Evolutionary conservation across 768 basidiomycete species (phyloP).

Genomic region (Plicaturopsis crispa): DNA sequence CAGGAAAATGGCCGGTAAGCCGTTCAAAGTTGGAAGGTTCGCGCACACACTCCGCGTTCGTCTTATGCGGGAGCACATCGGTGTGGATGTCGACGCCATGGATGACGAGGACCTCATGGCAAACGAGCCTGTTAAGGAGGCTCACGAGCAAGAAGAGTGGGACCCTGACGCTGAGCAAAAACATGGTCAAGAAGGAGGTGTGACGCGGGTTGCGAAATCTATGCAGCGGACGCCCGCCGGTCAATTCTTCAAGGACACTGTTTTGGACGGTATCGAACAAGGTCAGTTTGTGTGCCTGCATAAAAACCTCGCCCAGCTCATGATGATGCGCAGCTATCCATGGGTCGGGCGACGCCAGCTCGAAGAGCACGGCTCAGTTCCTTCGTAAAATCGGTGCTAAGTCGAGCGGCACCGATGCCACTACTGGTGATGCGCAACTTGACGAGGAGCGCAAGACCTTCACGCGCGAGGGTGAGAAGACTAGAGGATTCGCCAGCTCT

Average conservation of each 20-base stretch:
- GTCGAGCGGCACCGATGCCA: constrained; percentile 28
- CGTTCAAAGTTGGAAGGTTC: constrained; percentile 94
- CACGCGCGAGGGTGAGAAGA: constrained; percentile 41
- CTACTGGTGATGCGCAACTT: constrained; percentile 32
- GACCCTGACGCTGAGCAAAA: constrained; percentile 69
- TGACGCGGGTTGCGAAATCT: constrained; percentile 30
- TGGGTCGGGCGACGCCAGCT: constrained; percentile 28
- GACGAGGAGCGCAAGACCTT: constrained; percentile 46
- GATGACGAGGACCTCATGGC: constrained; percentile 67
- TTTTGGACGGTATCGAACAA: constrained; percentile 35
- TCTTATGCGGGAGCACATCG: constrained; percentile 95
- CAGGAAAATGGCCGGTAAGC: constrained; percentile 89
- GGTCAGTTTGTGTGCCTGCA: constrained; percentile 27
- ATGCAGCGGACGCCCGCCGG: constrained; percentile 25
- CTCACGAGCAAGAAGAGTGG: constrained; percentile 54
- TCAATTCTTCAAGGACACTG: constrained; percentile 26
- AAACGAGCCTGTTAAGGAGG: constrained; percentile 39
- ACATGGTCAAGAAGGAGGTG: constrained; percentile 32
- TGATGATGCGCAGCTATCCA: constrained; percentile 28
- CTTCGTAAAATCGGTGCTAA: constrained; percentile 37
- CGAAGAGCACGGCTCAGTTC: constrained; percentile 25
- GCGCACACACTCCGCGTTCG: constrained; percentile 90
- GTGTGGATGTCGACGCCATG: constrained; percentile 87
- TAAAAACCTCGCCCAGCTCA: constrained; percentile 3
- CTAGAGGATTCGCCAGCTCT: constrained; percentile 51